These are phyloP conservation scores for Goffeauzyma gilvescens DNA, from an alignment of 768 basidiomycete species.

Conservation along the genomic window DNA sequence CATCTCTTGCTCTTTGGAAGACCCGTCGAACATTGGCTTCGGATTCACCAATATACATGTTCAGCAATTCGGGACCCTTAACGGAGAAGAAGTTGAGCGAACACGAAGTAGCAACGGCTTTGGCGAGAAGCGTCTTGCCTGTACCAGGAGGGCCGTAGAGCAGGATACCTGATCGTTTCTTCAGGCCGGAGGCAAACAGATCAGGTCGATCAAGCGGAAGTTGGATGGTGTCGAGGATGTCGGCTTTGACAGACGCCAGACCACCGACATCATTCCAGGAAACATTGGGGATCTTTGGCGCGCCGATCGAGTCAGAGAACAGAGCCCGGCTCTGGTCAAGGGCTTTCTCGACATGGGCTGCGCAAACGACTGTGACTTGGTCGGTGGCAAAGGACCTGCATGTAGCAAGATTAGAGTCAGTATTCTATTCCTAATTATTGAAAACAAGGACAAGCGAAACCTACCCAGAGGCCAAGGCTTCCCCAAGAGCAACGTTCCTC, in stretches of 20 bases:
- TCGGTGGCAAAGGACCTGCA: too few species aligned
- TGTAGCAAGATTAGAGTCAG: too few species aligned
- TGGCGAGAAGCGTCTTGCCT: constrained; percentile 84
- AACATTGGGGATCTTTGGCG: constrained; percentile 85
- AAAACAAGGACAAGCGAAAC: constrained; percentile 11
- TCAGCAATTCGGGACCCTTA: constrained; percentile 94
- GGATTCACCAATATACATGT: constrained; percentile 99
- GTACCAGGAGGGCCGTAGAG: constrained; percentile 91
- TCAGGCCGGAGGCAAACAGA: constrained; percentile 70
- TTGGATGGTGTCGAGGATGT: constrained; percentile 90
- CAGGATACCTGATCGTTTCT: constrained; percentile 85
- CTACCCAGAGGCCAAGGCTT: constrained; percentile 34
- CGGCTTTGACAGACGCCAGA: constrained; percentile 61
- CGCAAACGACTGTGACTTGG: too few species aligned
- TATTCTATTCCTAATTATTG: not conserved
- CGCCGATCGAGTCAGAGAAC: constrained; percentile 86
- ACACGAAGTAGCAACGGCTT: constrained; percentile 88
- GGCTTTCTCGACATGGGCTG: too few species aligned
- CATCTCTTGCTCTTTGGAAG: constrained; percentile 78
- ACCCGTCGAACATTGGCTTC: constrained; percentile 47
- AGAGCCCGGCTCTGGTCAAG: constrained; percentile 52
- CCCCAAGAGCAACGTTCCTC: constrained; percentile 40
- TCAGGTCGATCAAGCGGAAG: constrained; percentile 78
- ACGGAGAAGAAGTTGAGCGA: constrained; percentile 93
- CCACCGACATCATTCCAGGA: constrained; percentile 97